A percentile compares a stretch with the other conserved stretches of the same genome.
Evolutionary conservation across 2,329 filamentous ascomycete species (phyloP).

Genomic region (Hymenoscyphus occultus): DNA sequence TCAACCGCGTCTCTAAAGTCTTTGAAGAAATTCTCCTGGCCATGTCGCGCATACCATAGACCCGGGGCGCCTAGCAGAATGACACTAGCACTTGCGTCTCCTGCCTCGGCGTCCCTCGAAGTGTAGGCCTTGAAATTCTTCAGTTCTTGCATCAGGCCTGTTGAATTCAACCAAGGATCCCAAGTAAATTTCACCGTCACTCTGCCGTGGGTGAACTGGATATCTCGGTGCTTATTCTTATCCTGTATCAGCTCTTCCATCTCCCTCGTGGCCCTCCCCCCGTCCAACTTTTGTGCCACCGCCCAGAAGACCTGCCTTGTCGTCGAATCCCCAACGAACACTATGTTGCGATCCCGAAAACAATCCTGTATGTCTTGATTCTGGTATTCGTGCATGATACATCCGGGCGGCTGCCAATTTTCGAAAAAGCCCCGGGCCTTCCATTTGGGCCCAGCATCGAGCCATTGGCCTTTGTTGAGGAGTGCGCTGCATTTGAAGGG

Average conservation of each 20-base stretch:
- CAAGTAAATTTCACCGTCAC: conserved; percentile 55
- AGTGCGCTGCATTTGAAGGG: conserved; percentile 53
- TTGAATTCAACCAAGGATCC: conserved; percentile 60
- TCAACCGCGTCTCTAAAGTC: conserved; percentile 48
- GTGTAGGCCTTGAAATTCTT: conserved; percentile 36
- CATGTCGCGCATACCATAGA: conserved; percentile 52
- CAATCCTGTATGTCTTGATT: conserved; percentile 51
- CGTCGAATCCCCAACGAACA: conserved; percentile 60
- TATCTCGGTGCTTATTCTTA: conserved; percentile 42
- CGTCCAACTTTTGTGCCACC: conserved; percentile 47
- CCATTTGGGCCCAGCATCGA: conserved; percentile 35
- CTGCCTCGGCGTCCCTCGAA: conserved; percentile 19
- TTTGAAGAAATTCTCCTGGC: conserved; percentile 44
- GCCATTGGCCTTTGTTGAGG: conserved; percentile 51
- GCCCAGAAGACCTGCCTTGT: conserved; percentile 61
- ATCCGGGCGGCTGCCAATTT: conserved; percentile 59
- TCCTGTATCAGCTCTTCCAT: conserved; percentile 37
- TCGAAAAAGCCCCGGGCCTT: conserved; percentile 36
- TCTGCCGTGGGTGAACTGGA: conserved; percentile 44
- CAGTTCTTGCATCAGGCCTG: conserved; percentile 42
- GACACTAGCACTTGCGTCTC: conserved; percentile 41
- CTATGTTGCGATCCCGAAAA: conserved; percentile 48
- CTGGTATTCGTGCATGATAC: conserved; percentile 56
- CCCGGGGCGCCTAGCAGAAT: conserved; percentile 53
- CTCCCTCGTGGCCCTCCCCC: conserved; percentile 38